A percentile compares a stretch with the other conserved stretches of the same genome.
Conservation (phyloP, 352 stramenopile genomes). For the Globisporangium acanthophoron region DNA sequence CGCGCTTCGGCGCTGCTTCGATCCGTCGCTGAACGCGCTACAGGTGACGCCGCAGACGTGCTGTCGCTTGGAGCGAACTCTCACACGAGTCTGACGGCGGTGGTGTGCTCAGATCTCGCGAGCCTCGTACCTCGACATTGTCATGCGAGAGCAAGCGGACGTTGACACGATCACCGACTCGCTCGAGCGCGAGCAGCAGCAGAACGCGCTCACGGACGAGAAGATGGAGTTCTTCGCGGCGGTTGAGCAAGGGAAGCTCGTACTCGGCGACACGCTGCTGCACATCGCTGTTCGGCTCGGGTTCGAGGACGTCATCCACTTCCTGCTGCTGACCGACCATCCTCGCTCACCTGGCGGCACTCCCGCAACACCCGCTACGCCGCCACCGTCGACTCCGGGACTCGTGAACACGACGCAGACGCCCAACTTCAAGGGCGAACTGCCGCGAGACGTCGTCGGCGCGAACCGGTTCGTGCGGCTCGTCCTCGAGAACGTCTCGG, state of each 20-base stretch:
- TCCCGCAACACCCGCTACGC: neutral
- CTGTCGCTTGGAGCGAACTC: neutral
- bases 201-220: constrained; percentile 52
- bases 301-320: constrained; percentile 50
- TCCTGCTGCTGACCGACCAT: constrained; percentile 56
- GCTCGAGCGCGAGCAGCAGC: constrained; percentile 37
- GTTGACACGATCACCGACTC: constrained; percentile 61
- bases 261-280: constrained; percentile 65
- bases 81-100: neutral
- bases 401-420: constrained; percentile 36
- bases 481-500: constrained; percentile 39
- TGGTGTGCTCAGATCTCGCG: constrained; percentile 41
- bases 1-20: constrained; percentile 33
- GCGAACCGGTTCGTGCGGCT: constrained; percentile 32
- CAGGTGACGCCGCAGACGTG: constrained; percentile 23
- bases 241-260: constrained; percentile 45
- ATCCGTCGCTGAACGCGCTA: constrained; percentile 34
- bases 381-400: neutral
- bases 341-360: neutral
- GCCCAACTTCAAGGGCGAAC: constrained; percentile 62
- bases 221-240: constrained; percentile 76
- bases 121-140: constrained; percentile 73
- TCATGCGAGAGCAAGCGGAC: constrained; percentile 47
- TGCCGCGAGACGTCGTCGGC: constrained; percentile 37
- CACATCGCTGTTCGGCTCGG: constrained; percentile 59